Conservation (phyloP, 768 basidiomycete genomes). For the Pleurotus eryngii region DNA sequence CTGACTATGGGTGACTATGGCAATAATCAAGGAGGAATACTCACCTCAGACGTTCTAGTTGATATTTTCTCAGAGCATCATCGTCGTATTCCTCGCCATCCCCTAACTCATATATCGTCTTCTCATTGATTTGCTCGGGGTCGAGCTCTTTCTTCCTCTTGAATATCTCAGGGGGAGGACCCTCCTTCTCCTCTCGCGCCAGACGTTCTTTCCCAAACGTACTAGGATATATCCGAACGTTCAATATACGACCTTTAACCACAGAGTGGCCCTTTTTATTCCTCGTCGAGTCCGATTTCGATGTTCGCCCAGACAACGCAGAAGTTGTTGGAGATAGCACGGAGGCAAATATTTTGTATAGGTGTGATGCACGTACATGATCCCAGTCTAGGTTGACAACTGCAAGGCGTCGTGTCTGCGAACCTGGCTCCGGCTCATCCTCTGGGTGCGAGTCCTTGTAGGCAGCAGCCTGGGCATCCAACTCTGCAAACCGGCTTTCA, state of each 20-base stretch:
- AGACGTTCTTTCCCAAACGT: conserved; percentile 89
- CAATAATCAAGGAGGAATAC: conserved; percentile 19
- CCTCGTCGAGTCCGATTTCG: conserved; percentile 14
- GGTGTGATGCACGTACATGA: conserved; percentile 81
- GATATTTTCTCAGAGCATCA: conserved; percentile 84
- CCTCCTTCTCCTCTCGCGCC: conserved; percentile 83
- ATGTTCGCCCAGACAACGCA: conserved; percentile 21
- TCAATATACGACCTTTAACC: conserved; percentile 64
- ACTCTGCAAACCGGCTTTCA: conserved; percentile 66
- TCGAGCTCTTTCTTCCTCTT: conserved; percentile 42
- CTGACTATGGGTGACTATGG: not conserved
- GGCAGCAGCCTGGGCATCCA: conserved; percentile 71
- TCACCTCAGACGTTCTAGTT: conserved; percentile 87
- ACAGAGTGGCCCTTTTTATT: conserved; percentile 24
- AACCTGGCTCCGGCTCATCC: conserved; percentile 33
- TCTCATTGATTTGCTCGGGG: conserved; percentile 60
- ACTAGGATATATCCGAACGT: conserved; percentile 86
- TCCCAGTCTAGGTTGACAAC: conserved; percentile 99
- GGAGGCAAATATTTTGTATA: conserved; percentile 92
- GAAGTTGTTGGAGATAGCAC: conserved; percentile 64
- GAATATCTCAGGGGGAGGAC: conserved; percentile 86
- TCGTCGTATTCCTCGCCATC: conserved; percentile 73
- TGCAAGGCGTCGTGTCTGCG: conserved; percentile 71
- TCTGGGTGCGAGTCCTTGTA: conserved; percentile 48
- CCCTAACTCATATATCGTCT: conserved; percentile 62